phyloP scores from a whole-genome alignment of 1,139 yeast species.

The Tardiomyces depauwii region DNA sequence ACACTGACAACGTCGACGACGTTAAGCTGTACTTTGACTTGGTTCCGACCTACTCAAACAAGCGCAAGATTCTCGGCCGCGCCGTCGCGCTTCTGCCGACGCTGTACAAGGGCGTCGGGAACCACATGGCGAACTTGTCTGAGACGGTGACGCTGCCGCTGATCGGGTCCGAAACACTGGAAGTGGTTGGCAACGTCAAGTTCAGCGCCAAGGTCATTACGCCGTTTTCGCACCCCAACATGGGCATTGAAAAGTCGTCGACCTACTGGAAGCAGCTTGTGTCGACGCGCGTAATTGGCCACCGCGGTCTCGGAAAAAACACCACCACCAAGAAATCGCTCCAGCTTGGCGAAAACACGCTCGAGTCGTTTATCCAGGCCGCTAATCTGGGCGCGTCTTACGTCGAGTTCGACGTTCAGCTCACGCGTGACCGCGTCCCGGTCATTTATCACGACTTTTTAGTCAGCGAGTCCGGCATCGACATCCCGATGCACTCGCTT shows the following conservation, averaged over 20 bases:
- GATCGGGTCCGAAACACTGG: conserved; percentile 57
- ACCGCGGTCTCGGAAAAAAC: conserved; percentile 91
- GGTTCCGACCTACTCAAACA: conserved; percentile 71
- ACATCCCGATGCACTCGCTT: conserved; percentile 89
- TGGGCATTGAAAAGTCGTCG: conserved; percentile 59
- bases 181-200: conserved; percentile 62
- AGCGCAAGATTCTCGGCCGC: conserved; percentile 57
- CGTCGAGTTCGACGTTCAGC: conserved; percentile 86
- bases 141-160: conserved; percentile 68
- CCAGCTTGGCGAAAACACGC: conserved; percentile 92
- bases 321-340: conserved; percentile 55
- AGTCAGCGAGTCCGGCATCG: conserved; percentile 94
- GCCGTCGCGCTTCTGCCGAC: conserved; percentile 69
- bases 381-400: conserved; percentile 80
- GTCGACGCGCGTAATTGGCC: conserved; percentile 89
- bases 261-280: conserved; percentile 90
- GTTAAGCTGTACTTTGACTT: conserved; percentile 69
- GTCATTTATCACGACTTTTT: conserved; percentile 92
- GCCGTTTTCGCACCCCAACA: conserved; percentile 63
- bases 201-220: conserved; percentile 67
- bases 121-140: conserved; percentile 32
- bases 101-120: conserved; percentile 58
- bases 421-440: conserved; percentile 87
- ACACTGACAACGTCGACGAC: conserved; percentile 41
- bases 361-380: conserved; percentile 92